Evolutionary conservation across 306 rosid genomes (phyloP).

Genomic region (Rosa rugosa): DNA sequence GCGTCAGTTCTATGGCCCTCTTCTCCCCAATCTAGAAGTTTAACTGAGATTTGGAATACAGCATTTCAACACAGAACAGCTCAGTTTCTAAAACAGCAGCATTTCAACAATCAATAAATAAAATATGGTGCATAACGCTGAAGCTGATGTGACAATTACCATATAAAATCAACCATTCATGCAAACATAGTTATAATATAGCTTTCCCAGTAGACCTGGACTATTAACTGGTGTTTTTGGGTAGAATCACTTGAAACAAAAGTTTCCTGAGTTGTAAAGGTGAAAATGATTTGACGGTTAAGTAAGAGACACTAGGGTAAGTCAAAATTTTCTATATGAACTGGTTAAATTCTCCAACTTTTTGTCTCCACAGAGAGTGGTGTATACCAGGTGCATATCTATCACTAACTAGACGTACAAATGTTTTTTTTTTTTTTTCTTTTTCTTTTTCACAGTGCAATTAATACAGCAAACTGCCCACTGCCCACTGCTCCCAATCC

Average conservation of each 20-base stretch:
- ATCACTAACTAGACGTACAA: slow-evolving; percentile 47
- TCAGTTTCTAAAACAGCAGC: neutral
- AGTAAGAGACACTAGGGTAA: slow-evolving; percentile 22
- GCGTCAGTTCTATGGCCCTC: slow-evolving; percentile 96
- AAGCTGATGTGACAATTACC: neutral
- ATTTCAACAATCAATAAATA: neutral
- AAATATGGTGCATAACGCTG: neutral
- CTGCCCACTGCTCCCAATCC: slow-evolving; percentile 64
- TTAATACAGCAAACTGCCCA: slow-evolving; percentile 65
- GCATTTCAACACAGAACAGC: neutral
- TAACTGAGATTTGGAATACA: slow-evolving; percentile 54
- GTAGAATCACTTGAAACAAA: slow-evolving; percentile 13
- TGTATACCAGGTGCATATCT: slow-evolving; percentile 33
- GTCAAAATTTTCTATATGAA: slow-evolving; percentile 17
- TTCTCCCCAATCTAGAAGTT: slow-evolving; percentile 99
- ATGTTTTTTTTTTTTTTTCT: neutral
- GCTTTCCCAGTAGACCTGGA: slow-evolving; percentile 18
- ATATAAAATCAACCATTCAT: neutral
- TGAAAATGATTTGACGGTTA: slow-evolving; percentile 33
- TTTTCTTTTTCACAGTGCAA: slow-evolving; percentile 24
- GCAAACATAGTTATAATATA: slow-evolving; percentile 9
- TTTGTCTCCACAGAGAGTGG: slow-evolving; percentile 24
- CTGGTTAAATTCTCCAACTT: slow-evolving; percentile 23
- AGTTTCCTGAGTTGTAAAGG: slow-evolving; percentile 19
- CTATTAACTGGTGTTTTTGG: slow-evolving; percentile 19